phyloP scores from a whole-genome alignment of 2,329 filamentous ascomycete species.

The Calcarisporium arbuscula region DNA sequence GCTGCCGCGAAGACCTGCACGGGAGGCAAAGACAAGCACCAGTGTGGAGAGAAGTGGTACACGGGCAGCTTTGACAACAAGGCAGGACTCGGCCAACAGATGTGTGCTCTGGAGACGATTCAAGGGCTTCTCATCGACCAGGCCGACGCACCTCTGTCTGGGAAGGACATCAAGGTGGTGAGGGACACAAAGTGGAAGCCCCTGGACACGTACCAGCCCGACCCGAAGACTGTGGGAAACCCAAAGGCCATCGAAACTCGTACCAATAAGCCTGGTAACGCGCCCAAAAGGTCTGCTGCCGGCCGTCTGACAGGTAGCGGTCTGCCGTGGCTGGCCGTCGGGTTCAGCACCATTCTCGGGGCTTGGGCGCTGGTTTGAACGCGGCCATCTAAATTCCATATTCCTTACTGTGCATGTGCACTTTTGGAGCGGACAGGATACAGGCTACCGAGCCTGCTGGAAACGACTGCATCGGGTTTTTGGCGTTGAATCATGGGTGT shows the following conservation, averaged over 20 bases:
- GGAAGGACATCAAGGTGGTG: conserved; percentile 41
- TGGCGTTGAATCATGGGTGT: too few species aligned
- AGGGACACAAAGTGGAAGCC: conserved; percentile 19
- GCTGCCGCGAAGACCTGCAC: conserved; percentile 53
- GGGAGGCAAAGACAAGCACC: conserved; percentile 43
- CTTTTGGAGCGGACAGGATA: too few species aligned
- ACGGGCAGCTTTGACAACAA: conserved; percentile 47
- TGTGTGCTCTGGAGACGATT: conserved; percentile 58
- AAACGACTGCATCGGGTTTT: too few species aligned
- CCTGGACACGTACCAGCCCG: conserved; percentile 10
- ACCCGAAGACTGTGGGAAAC: conserved; percentile 5
- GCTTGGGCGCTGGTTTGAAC: conserved; percentile 3
- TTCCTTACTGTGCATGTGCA: too few species aligned
- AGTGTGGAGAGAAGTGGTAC: conserved; percentile 61
- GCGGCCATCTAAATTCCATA: too few species aligned
- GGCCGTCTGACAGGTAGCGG: background rate
- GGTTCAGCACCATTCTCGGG: conserved; percentile 1
- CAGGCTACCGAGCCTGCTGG: too few species aligned
- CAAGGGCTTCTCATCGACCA: conserved; percentile 49
- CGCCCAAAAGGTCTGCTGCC: conserved; percentile 1
- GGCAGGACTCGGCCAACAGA: conserved; percentile 54
- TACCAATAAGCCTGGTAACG: background rate
- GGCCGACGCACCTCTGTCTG: conserved; percentile 38
- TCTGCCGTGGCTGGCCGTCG: background rate
- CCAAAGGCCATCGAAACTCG: conserved; percentile 2